Evolutionary conservation across 495 filamentous ascomycete genomes (phyloP).

Genomic region (Aspergillus leporis): DNA sequence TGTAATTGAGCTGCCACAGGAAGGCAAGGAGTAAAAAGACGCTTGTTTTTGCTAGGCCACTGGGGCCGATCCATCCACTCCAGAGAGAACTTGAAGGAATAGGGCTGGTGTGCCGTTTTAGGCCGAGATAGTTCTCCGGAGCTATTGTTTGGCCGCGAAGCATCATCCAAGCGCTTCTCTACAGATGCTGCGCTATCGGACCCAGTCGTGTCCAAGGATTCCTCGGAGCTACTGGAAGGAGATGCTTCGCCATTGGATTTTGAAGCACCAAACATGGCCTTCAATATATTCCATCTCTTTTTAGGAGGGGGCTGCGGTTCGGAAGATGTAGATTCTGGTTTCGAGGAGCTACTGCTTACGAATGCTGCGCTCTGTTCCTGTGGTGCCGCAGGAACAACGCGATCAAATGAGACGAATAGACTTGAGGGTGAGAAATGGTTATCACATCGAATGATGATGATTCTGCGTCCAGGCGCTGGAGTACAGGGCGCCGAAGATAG

Average conservation of each 20-base stretch:
- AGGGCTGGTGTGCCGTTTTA: conserved; percentile 56
- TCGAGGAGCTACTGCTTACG: conserved; percentile 39
- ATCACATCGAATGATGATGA: conserved; percentile 91
- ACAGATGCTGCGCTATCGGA: conserved; percentile 28
- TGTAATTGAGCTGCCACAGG: conserved; percentile 65
- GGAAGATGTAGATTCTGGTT: conserved; percentile 28
- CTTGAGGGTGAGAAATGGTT: conserved; percentile 57
- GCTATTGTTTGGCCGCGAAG: conserved; percentile 25
- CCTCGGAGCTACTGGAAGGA: conserved; percentile 41
- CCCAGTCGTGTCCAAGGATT: conserved; percentile 29
- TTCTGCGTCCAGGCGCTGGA: conserved; percentile 85
- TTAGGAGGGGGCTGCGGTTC: conserved; percentile 42
- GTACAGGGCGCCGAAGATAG: conserved; percentile 78
- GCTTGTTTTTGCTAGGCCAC: conserved; percentile 54
- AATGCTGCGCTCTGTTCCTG: conserved; percentile 40
- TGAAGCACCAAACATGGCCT: conserved; percentile 60
- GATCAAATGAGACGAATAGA: conserved; percentile 67
- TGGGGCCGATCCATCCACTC: conserved; percentile 68
- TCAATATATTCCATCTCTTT: conserved; percentile 69
- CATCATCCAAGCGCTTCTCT: conserved; percentile 33
- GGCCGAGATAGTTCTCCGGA: conserved; percentile 34
- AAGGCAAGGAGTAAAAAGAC: conserved; percentile 71
- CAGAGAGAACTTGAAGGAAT: conserved; percentile 76
- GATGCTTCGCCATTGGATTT: conserved; percentile 31
- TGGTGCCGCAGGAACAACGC: conserved; percentile 48